Base-by-base conservation (phyloP, 805 yeast species). In the Teunomyces panamensis region DNA sequence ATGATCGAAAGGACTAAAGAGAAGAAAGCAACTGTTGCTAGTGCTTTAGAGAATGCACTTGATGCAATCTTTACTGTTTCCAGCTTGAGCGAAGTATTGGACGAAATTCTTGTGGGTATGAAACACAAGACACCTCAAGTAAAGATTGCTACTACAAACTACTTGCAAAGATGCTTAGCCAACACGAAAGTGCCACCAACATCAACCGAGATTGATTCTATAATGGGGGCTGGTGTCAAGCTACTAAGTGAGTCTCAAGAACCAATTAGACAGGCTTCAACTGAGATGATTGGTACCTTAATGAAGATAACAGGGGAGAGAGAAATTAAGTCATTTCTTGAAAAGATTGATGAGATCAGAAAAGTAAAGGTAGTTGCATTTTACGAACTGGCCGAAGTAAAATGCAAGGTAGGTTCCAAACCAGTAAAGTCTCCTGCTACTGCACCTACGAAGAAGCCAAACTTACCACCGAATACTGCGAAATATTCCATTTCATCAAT, bases 1-100 rank as follows among this genome's bases (percentile, higher is more conserved):
- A 64, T 87, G 48, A 65, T 94, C 37, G 97, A 89, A 54, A 77
- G 97, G 56, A 80, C 88, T 10, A 91, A 89, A 60, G 99, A 94
- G 63, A 90, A 87, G 71, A 92, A 92, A 59, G 84, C 79, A 24
- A 71, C 84, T 3, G 94, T 89, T 0, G 71, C 86, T 2, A 90
- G 84, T 20, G 85, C 94, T 0, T 70, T 92, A n/a, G 71, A 74
- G 14, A 67, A 63, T 24, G 84, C 92, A 0, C 69, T 91, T 45
- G 87, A 84, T 62, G 78, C 86, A 0, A 74, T 87, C 3, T 86
- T 83, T 54, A 58, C 58, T 30, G 68, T 69, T 50, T 71, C 84
- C 9, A 74, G 81, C 0, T 69, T 80, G 17, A 58, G 73, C 33
- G 86, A 80, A 32, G 67, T 87, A 17, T 63, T 87, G 34, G 87